Evolutionary conservation across 2,329 filamentous ascomycete species (phyloP), one percentile per base, ranked within the genome.

Genomic region (Ceratocystis lukuohia): DNA sequence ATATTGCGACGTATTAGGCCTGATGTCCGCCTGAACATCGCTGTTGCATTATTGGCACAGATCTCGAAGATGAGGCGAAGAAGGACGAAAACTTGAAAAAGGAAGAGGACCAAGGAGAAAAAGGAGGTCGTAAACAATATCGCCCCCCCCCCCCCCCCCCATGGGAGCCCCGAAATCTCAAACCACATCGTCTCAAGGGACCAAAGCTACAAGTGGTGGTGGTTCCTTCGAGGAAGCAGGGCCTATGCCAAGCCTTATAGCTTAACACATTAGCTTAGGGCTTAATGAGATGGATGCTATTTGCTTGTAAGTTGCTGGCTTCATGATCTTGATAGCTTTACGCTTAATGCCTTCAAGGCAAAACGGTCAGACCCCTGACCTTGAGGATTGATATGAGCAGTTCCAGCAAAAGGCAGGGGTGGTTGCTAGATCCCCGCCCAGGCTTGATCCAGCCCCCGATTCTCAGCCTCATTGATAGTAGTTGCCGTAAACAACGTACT

Each of bases 161-260:
- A 25, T 25, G 48, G 53, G n/a, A 37, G 56, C 12, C 25, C 20
- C 22, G 28, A 30, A 37, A 59, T 59, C 56, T 59, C 56, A 59
- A 59, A 33, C 56, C 56, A 28, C 25, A 37, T 59, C 56, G 56
- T 59, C 56, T 59, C 56, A 59, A 59, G 56, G 17, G 56, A 33
- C 56, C 37, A 41, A 37, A 20, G 25, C 56, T n/a, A 8, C 56
- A 53, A 41, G 37, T 41, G 37, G 2, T 41, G 10, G 37, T 41
- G 10, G 37, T 20, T 12, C 20, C 48, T 25, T 28, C 48, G 48
- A 53, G 10, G 25, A 53, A 28, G 22, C 48, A 53, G 22, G 48
- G 48, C 20, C 37, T 15, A 15, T 41, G 37, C 37, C 37, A 53
- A 53, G 48, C 48, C 48, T 28, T 53, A 5, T 25, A 22, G 48